Percentiles rank a stretch among this genome's conserved stretches.
phyloP scores from a whole-genome alignment of 768 basidiomycete genomes.

The Pleurotus djamor region DNA sequence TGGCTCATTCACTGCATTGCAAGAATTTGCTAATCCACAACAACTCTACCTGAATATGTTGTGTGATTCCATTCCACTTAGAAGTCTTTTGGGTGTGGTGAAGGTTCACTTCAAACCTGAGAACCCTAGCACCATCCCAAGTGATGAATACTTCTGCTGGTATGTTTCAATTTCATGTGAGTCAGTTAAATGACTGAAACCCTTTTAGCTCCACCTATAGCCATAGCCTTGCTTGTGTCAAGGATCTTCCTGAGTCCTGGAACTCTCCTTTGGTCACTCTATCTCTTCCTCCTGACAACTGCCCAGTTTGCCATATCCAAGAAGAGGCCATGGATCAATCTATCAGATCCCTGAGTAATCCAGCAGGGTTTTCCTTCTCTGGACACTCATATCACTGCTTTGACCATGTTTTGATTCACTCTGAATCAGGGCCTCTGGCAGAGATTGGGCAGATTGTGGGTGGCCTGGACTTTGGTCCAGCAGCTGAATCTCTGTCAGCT shows the following conservation, averaged over 20 bases:
- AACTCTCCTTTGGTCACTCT: slow-evolving; percentile 18
- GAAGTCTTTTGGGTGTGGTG: slow-evolving; percentile 46
- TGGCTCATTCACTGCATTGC: slow-evolving; percentile 55
- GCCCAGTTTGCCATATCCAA: slow-evolving; percentile 40
- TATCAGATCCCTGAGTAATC: slow-evolving; percentile 22
- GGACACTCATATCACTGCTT: slow-evolving; percentile 54
- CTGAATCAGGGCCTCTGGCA: slow-evolving; percentile 42
- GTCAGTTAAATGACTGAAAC: slow-evolving; percentile 5
- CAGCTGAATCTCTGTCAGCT: not conserved
- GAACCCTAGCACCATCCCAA: slow-evolving; percentile 14
- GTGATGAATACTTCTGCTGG: slow-evolving; percentile 59
- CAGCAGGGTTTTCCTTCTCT: slow-evolving; percentile 41
- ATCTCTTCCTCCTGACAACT: slow-evolving; percentile 46
- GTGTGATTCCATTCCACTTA: slow-evolving; percentile 43
- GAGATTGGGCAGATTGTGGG: slow-evolving; percentile 50
- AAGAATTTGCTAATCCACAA: slow-evolving; percentile 57
- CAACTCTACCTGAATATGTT: slow-evolving; percentile 63
- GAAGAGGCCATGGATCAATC: slow-evolving; percentile 26
- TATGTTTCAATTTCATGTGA: slow-evolving; percentile 19
- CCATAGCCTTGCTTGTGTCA: slow-evolving; percentile 41
- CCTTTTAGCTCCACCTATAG: slow-evolving; percentile 49
- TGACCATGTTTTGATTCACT: slow-evolving; percentile 58
- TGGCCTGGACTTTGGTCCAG: slow-evolving; percentile 19
- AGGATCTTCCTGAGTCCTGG: slow-evolving; percentile 24
- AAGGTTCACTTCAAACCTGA: slow-evolving; percentile 30